Conservation (phyloP, 352 stramenopile genomes). For the Pseudoperonospora humuli region DNA sequence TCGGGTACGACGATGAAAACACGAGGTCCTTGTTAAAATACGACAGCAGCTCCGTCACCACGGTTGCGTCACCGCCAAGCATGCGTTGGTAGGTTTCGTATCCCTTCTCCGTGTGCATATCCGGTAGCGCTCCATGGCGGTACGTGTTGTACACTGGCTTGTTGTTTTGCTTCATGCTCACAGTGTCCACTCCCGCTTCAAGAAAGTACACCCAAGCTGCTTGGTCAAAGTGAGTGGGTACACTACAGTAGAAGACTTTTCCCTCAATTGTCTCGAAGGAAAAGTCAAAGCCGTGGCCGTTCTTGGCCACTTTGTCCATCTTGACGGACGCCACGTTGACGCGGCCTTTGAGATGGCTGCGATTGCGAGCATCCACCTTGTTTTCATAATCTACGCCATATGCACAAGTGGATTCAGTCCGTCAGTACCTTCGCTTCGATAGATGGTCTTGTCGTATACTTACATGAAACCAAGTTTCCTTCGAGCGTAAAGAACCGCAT, state of each 20-base stretch:
- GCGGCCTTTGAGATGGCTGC: slow-evolving; percentile 76
- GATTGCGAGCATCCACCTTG: slow-evolving; percentile 83
- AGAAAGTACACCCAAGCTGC: slow-evolving; percentile 82
- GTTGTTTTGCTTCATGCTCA: slow-evolving; percentile 79
- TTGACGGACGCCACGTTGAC: slow-evolving; percentile 75
- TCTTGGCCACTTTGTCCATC: slow-evolving; percentile 71
- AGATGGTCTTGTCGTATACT: slow-evolving; percentile 5
- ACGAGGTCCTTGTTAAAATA: slow-evolving; percentile 89
- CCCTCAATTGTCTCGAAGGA: slow-evolving; percentile 77
- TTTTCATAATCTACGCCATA: slow-evolving; percentile 70
- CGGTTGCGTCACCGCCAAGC: slow-evolving; percentile 39
- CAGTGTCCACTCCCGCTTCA: slow-evolving; percentile 70
- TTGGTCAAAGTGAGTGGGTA: slow-evolving; percentile 75
- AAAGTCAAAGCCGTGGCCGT: slow-evolving; percentile 77
- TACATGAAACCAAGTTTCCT: slow-evolving; percentile 79
- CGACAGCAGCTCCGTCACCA: slow-evolving; percentile 59
- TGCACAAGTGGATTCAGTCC: too few species aligned
- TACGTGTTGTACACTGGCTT: slow-evolving; percentile 77
- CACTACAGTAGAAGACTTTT: slow-evolving; percentile 78
- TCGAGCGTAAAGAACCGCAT: slow-evolving; percentile 84
- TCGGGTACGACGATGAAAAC: slow-evolving; percentile 77
- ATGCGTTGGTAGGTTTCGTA: slow-evolving; percentile 75
- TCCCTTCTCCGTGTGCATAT: slow-evolving; percentile 69
- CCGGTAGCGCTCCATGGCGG: slow-evolving; percentile 52
- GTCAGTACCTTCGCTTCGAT: too few species aligned